Base-by-base conservation (phyloP, 257 asterid species). In the Solanum rostratum region DNA sequence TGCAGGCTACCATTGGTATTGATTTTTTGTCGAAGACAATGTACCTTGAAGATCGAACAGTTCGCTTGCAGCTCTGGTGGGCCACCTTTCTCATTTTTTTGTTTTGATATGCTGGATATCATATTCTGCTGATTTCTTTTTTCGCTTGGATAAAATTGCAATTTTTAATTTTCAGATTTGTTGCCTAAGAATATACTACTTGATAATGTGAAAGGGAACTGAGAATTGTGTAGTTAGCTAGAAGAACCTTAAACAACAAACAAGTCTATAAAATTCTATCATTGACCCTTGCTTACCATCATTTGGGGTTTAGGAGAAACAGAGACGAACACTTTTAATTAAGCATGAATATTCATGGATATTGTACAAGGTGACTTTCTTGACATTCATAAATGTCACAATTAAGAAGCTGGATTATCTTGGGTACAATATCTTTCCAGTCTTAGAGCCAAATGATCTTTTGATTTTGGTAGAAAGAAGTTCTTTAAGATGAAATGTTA, bases 21-120 rank as follows among this genome's bases (percentile, higher is more conserved):
- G 94, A 91, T 57, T 91, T 91, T 84, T 84, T 91, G 86, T 91
- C 94, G 20, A 91, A 91, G 80, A 92, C 95, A 68, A 92, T 92
- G 95, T 90, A 92, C 89, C 91, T 90, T 24, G 95, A 92, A 88
- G 95, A 92, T 88, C 92, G 93, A 86, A 92, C 95, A 7, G 87
- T 92, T 66, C 93, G 95, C 20, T 84, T 92, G 89, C 95, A 92
- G 81, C 81, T 76, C 62, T 76, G 81, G 62, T 76, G 27, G 24
- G 63, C 27, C 0, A 3, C 12, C 45, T 78, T 18, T 50, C 27
- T 76, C 1, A 1, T 4, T 76, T 49, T 2, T 10, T 27, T 7
- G 62, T 9, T 76, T 76, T 24, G 45, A 76, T 4, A 76, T 24
- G 82, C 10, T 24, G 24, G 63, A 76, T 76, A 27, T 30, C 18